A percentile compares a stretch with the other conserved stretches of the same genome.
These are phyloP conservation scores for Phytopythium montanum DNA, from an alignment of 352 stramenopile species.

Conservation along the genomic window DNA sequence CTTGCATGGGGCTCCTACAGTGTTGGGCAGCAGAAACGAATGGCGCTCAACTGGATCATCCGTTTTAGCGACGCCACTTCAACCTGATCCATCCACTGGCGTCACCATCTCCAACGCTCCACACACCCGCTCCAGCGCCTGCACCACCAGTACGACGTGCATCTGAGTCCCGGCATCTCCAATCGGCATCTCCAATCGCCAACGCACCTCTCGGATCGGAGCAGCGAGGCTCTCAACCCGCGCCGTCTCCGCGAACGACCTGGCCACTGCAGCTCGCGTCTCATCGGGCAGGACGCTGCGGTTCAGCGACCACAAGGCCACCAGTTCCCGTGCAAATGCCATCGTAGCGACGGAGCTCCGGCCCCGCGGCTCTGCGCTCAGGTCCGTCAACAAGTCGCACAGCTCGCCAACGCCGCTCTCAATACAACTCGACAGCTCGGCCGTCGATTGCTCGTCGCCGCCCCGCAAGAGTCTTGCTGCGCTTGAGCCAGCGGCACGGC, in stretches of 20 bases:
- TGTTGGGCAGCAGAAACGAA: too few relatives aligned
- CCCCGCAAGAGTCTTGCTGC: neutral
- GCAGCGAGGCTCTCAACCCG: neutral
- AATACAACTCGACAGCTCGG: neutral
- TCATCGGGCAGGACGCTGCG: neutral
- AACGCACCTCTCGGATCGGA: conserved; percentile 1
- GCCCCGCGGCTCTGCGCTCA: neutral
- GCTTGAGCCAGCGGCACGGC: neutral
- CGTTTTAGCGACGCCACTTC: neutral
- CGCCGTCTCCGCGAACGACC: neutral
- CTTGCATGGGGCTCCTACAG: too few relatives aligned
- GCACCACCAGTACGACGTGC: neutral
- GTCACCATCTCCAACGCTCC: neutral
- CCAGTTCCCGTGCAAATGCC: neutral
- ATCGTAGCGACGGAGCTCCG: neutral
- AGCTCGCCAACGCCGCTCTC: neutral
- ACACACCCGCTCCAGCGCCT: conserved; percentile 1
- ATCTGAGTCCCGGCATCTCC: neutral
- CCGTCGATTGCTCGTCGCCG: neutral
- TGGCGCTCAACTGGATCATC: neutral
- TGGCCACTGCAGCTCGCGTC: neutral
- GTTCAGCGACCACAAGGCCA: conserved; percentile 1
- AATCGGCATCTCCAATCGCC: neutral
- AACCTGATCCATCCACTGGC: neutral
- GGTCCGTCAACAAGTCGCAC: neutral